A percentile compares a stretch with the other conserved stretches of the same genome.
These are phyloP conservation scores for Epichloe gansuensis DNA, from an alignment of 2,329 filamentous ascomycete species.

Conservation along the genomic window DNA sequence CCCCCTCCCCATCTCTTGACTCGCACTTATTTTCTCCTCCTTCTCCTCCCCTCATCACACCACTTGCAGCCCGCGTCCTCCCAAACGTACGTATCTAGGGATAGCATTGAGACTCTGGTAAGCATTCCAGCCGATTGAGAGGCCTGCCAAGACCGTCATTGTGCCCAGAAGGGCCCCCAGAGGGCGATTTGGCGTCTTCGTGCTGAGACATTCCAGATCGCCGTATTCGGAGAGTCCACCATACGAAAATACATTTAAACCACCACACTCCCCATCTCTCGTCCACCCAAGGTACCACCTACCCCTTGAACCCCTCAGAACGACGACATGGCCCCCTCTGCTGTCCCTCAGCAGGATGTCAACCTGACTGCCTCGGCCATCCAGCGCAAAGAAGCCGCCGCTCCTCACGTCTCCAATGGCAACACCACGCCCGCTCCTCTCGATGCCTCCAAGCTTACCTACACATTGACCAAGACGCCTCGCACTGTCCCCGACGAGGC, in stretches of 20 bases:
- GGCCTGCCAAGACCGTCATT: background rate
- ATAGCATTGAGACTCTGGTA: background rate
- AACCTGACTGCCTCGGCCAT: slow-evolving; percentile 41
- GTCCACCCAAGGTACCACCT: no score
- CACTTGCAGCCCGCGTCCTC: no score
- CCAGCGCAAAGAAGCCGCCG: slow-evolving; percentile 33
- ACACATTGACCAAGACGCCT: slow-evolving; percentile 37
- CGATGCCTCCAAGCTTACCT: slow-evolving; percentile 49
- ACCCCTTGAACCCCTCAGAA: background rate
- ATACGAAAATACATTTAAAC: background rate
- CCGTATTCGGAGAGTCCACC: background rate
- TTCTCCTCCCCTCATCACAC: no score
- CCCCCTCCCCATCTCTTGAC: no score
- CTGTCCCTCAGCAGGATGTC: slow-evolving; percentile 32
- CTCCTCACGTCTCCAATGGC: slow-evolving; percentile 21
- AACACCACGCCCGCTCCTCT: slow-evolving; percentile 43
- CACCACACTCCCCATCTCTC: background rate
- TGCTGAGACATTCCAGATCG: background rate
- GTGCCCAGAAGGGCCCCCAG: background rate
- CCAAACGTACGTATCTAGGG: no score
- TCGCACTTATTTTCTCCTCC: no score
- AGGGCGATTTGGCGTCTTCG: background rate
- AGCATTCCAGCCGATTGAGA: background rate
- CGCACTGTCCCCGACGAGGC: slow-evolving; percentile 41
- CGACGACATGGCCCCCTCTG: slow-evolving; percentile 34